Percentiles rank a stretch among this genome's conserved stretches.
Evolutionary conservation across 768 basidiomycete species (phyloP).

Genomic region (Lentinula lateritia): DNA sequence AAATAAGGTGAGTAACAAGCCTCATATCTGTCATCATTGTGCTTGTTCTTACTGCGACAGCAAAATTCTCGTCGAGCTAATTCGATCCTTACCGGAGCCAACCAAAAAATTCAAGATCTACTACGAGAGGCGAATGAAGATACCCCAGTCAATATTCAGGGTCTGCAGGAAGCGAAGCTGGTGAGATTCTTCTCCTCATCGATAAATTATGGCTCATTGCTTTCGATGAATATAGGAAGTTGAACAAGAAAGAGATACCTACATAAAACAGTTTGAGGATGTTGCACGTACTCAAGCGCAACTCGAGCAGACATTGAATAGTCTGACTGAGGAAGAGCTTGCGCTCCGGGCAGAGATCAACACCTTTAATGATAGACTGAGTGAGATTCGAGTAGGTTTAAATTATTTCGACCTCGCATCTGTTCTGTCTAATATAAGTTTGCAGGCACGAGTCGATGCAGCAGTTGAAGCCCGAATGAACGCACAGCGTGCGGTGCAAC

Average conservation of each 20-base stretch:
- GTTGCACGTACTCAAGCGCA: constrained; percentile 38
- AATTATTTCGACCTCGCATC: not conserved
- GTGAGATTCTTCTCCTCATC: constrained; percentile 27
- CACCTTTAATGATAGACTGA: constrained; percentile 42
- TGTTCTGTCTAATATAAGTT: not conserved
- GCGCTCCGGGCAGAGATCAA: constrained; percentile 42
- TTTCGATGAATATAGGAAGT: constrained; percentile 38
- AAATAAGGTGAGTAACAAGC: not conserved
- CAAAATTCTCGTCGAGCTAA: constrained; percentile 22
- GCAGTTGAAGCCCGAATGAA: constrained; percentile 38
- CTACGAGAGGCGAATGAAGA: constrained; percentile 66
- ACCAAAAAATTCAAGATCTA: constrained; percentile 30
- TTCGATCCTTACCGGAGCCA: constrained; percentile 22
- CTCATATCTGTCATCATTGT: not conserved
- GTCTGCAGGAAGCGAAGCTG: constrained; percentile 47
- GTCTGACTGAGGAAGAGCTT: constrained; percentile 34
- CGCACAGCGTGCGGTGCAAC: not conserved
- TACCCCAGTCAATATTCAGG: constrained; percentile 56
- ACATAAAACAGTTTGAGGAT: constrained; percentile 44
- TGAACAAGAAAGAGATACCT: constrained; percentile 42
- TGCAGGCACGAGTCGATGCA: constrained; percentile 43
- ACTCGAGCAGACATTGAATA: constrained; percentile 32
- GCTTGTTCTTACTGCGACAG: constrained; percentile 12
- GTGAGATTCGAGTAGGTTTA: constrained; percentile 38
- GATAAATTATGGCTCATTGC: not conserved